Conservation (phyloP, 371 early-diverging fungal genomes). For the Rhizomucor pusillus region DNA sequence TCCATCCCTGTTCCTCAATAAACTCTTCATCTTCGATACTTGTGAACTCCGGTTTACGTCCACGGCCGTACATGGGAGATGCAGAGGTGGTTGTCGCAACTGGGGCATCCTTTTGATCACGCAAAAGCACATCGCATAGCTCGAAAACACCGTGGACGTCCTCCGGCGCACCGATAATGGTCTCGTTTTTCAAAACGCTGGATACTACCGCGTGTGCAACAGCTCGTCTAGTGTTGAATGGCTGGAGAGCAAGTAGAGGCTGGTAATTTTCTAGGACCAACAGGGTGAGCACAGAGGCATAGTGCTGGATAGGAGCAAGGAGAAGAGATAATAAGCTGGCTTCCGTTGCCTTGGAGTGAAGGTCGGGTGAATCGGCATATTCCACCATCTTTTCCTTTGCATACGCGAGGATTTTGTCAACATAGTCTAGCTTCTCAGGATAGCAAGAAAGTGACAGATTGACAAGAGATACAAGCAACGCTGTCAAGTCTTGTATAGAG, state of each 20-base stretch:
- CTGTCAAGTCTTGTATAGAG: constrained; percentile 84
- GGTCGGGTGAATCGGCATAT: constrained; percentile 50
- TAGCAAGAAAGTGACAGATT: constrained; percentile 92
- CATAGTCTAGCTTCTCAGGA: constrained; percentile 81
- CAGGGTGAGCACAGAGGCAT: constrained; percentile 61
- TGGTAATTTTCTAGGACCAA: constrained; percentile 69
- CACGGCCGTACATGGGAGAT: constrained; percentile 19
- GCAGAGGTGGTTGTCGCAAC: constrained; percentile 20
- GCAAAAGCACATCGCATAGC: constrained; percentile 75
- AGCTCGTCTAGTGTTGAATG: constrained; percentile 75
- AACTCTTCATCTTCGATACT: constrained; percentile 68
- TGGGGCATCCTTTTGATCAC: constrained; percentile 71
- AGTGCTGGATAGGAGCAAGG: constrained; percentile 72
- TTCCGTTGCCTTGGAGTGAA: constrained; percentile 58
- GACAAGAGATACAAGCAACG: constrained; percentile 80
- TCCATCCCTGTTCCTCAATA: constrained; percentile 79
- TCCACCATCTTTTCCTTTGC: constrained; percentile 65
- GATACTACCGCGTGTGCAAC: constrained; percentile 77
- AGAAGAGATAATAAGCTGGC: constrained; percentile 65
- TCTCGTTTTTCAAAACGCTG: constrained; percentile 62
- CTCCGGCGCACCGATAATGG: constrained; percentile 66
- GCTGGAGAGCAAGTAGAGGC: constrained; percentile 76
- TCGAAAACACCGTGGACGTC: constrained; percentile 84
- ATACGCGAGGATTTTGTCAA: constrained; percentile 86
- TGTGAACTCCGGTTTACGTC: constrained; percentile 19